Evolutionary conservation across 2,329 filamentous ascomycete species (phyloP).

Genomic region (Phaeosphaeria sp.): DNA sequence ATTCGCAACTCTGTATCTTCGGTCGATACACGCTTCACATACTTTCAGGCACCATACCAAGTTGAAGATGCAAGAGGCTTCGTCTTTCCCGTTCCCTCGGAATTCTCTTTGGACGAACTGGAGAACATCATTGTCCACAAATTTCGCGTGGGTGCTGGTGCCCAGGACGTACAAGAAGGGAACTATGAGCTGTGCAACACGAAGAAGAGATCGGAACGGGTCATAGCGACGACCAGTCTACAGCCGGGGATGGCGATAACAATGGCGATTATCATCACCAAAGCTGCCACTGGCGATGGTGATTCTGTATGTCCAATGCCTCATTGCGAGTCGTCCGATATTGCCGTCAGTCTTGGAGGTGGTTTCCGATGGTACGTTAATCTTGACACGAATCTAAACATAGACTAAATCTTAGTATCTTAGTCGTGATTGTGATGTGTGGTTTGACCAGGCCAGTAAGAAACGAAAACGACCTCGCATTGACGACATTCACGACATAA

Average conservation of each 20-base stretch:
- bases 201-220: background rate
- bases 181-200: conserved; percentile 2
- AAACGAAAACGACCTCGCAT: background rate
- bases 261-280: background rate
- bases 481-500: background rate
- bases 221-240: background rate
- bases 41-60: background rate
- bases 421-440: background rate
- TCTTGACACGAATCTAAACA: too few relatives aligned
- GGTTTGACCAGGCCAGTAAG: background rate
- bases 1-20: background rate
- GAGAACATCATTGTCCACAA: background rate
- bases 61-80: conserved; percentile 4
- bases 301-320: background rate
- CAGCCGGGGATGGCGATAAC: background rate
- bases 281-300: background rate
- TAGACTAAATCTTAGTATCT: background rate
- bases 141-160: background rate
- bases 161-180: background rate
- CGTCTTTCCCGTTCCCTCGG: conserved; percentile 3
- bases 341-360: background rate
- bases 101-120: conserved; percentile 1
- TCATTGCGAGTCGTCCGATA: background rate
- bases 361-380: background rate
- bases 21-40: conserved; percentile 1